A percentile compares a stretch with the other conserved stretches of the same genome.
Evolutionary conservation across 2,329 filamentous ascomycete species (phyloP).

Genomic region (Chaetomium sp.): DNA sequence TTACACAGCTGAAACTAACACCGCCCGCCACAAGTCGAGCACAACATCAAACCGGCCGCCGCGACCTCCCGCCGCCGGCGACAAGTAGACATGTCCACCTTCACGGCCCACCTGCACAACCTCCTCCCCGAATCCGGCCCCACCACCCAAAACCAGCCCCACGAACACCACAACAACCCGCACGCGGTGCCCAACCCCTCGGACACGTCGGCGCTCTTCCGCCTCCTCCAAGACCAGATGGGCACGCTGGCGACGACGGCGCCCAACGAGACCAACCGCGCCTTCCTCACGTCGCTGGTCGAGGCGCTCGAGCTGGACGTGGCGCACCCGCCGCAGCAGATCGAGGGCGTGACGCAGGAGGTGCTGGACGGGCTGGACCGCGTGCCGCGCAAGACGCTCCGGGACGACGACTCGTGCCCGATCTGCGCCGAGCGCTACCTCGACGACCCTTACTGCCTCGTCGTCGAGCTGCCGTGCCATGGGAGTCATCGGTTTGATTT

Average conservation of each 20-base stretch:
- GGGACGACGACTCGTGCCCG: conserved; percentile 57
- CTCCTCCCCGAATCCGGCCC: conserved; percentile 43
- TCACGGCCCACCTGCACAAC: conserved; percentile 59
- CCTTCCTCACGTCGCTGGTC: conserved; percentile 55
- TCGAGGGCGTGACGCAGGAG: conserved; percentile 59
- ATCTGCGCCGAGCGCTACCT: conserved; percentile 65
- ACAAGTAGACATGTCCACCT: conserved; percentile 65
- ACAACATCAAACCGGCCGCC: conserved; percentile 57
- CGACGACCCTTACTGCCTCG: conserved; percentile 63
- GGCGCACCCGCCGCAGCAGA: conserved; percentile 52
- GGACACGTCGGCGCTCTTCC: conserved; percentile 59
- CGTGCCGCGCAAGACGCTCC: conserved; percentile 55
- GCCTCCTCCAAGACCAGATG: conserved; percentile 62
- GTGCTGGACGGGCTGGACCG: conserved; percentile 63
- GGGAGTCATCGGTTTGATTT: conserved; percentile 62
- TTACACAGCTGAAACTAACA: neutral
- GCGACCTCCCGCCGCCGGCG: conserved; percentile 49
- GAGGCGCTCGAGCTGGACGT: conserved; percentile 53
- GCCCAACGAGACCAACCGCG: conserved; percentile 52
- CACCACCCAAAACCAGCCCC: neutral
- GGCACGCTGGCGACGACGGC: conserved; percentile 52
- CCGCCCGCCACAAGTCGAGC: conserved; percentile 56
- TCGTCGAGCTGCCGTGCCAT: conserved; percentile 66
- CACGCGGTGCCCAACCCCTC: conserved; percentile 62
- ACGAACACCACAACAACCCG: conserved; percentile 51